These are phyloP conservation scores for Magnolia kwangsiensis DNA, from an alignment of 164 flowering plant genomes.

Conservation along the genomic window DNA sequence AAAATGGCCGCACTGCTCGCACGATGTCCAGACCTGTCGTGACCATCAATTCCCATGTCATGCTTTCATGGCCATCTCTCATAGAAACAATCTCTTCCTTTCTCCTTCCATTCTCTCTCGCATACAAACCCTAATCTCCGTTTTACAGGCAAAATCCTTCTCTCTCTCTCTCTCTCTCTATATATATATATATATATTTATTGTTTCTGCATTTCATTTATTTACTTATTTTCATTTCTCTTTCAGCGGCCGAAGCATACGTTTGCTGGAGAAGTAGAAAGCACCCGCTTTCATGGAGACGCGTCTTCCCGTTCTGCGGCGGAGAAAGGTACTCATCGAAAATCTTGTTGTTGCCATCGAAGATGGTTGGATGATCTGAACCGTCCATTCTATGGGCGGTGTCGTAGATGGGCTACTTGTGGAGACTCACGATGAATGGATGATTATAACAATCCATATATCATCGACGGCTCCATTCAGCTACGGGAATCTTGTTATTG, in stretches of 20 bases:
- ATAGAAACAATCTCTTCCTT: constrained; percentile 5
- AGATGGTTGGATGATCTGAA: not conserved
- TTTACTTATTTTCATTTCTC: not conserved
- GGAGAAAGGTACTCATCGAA: not conserved
- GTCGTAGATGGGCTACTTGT: not conserved
- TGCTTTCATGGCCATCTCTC: constrained; percentile 16
- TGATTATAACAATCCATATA: not conserved
- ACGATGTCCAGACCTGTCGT: not conserved
- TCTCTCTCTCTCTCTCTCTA: not conserved
- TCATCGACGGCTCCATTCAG: not conserved
- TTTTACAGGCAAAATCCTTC: constrained; percentile 2
- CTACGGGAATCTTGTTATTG: not conserved
- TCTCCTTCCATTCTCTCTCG: constrained; percentile 10
- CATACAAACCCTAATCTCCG: constrained; percentile 17
- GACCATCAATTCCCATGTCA: not conserved
- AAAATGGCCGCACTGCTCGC: not conserved
- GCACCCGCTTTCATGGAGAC: constrained; percentile 1
- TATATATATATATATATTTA: no score
- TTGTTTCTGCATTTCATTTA: not conserved
- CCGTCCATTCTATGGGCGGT: not conserved
- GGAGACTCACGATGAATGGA: not conserved
- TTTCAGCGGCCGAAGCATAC: constrained; percentile 27
- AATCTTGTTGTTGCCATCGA: not conserved
- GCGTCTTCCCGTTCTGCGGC: not conserved
- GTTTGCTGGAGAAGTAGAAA: constrained; percentile 10